Evolutionary conservation across 2,329 filamentous ascomycete species (phyloP).

Genomic region (Fusarium proliferatum): DNA sequence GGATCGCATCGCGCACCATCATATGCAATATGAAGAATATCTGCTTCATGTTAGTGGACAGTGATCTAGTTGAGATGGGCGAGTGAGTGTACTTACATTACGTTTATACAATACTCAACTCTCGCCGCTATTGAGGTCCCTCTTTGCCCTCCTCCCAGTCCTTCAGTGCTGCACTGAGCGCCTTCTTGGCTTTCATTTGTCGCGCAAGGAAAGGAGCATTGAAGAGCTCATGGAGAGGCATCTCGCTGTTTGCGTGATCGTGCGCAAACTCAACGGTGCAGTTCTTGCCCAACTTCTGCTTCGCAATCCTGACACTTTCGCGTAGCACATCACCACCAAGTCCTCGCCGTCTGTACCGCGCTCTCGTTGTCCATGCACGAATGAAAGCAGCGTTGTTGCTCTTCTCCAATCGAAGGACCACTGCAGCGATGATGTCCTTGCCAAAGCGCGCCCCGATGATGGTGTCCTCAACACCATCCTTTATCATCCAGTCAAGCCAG

Average conservation of each 20-base stretch:
- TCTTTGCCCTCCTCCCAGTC: conserved; percentile 28
- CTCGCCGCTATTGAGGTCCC: neutral
- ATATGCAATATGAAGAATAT: neutral
- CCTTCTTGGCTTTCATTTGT: conserved; percentile 64
- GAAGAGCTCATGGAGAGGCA: conserved; percentile 69
- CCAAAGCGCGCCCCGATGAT: conserved; percentile 74
- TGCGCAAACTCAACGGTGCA: conserved; percentile 74
- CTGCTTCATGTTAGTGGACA: neutral
- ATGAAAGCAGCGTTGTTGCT: conserved; percentile 70
- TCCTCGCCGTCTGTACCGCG: conserved; percentile 75
- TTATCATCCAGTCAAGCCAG: conserved; percentile 68
- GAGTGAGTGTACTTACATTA: neutral
- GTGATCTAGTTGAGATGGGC: no score
- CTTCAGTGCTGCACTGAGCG: conserved; percentile 51
- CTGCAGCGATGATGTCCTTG: conserved; percentile 73
- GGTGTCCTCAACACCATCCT: conserved; percentile 58
- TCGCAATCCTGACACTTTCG: conserved; percentile 74
- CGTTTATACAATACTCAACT: no score
- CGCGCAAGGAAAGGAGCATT: conserved; percentile 66
- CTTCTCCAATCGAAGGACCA: conserved; percentile 70
- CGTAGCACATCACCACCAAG: conserved; percentile 78
- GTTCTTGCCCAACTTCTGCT: conserved; percentile 70
- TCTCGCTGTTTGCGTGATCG: conserved; percentile 79
- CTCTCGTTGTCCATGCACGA: conserved; percentile 82
- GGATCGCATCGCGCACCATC: neutral